These are phyloP conservation scores for Tolypocladium album DNA, from an alignment of 2,329 filamentous ascomycete genomes.

Conservation along the genomic window DNA sequence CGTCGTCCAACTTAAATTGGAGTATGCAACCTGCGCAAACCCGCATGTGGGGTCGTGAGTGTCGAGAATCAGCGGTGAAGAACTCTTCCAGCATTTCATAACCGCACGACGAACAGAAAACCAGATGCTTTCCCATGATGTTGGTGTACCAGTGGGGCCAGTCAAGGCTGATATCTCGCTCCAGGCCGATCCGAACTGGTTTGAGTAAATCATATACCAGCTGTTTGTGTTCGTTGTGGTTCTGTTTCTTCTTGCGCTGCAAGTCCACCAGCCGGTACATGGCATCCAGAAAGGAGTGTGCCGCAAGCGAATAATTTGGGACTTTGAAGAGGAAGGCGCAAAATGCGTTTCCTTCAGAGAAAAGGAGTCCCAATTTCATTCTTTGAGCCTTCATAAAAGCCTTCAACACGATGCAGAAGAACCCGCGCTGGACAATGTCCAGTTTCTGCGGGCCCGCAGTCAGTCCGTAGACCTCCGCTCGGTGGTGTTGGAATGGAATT, in stretches of 20 bases:
- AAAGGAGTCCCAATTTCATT: conserved; percentile 18
- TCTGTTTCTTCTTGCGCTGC: neutral
- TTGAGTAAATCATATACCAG: conserved; percentile 22
- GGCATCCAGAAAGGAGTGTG: conserved; percentile 21
- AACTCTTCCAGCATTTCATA: conserved; percentile 20
- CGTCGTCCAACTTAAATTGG: conserved; percentile 15
- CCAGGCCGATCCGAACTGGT: conserved; percentile 16
- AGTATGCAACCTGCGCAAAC: conserved; percentile 20
- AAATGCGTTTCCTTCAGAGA: conserved; percentile 18
- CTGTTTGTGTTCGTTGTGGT: conserved; percentile 5
- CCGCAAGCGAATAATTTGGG: conserved; percentile 16
- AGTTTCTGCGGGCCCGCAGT: conserved; percentile 12
- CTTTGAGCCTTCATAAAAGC: conserved; percentile 20
- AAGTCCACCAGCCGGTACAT: conserved; percentile 18
- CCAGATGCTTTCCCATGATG: conserved; percentile 11
- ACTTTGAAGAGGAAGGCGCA: conserved; percentile 16
- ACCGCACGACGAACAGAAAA: conserved; percentile 24
- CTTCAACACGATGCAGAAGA: conserved; percentile 21
- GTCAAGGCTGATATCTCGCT: conserved; percentile 8
- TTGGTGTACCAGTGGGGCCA: conserved; percentile 12
- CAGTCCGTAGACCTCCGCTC: conserved; percentile 16
- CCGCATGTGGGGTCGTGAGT: conserved; percentile 5
- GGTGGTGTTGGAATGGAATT: conserved; percentile 6
- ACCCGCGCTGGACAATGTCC: conserved; percentile 20
- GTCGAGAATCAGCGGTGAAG: conserved; percentile 7